Conservation (phyloP, 768 basidiomycete species). For the Boletus huronensis region DNA sequence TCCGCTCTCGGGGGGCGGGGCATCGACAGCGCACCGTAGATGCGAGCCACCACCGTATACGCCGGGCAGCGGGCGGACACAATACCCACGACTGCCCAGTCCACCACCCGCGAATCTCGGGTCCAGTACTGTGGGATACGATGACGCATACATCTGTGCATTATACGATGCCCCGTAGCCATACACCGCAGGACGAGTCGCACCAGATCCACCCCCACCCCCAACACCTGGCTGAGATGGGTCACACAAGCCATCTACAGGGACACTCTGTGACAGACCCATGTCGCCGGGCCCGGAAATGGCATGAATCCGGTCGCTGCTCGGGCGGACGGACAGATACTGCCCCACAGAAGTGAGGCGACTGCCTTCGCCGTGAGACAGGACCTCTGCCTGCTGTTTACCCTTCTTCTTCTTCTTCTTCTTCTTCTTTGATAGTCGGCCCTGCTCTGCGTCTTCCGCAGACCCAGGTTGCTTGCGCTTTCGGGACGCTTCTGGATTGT, state of each 20-base stretch:
- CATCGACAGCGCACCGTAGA: not conserved
- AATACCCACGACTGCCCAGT: not conserved
- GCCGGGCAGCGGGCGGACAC: not conserved
- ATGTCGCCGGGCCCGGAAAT: constrained; percentile 18
- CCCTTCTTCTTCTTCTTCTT: constrained; percentile 26
- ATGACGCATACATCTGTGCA: not conserved
- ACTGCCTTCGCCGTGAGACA: constrained; percentile 10
- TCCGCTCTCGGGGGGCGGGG: not conserved
- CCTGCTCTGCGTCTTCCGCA: constrained; percentile 13
- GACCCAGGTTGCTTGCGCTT: constrained; percentile 38
- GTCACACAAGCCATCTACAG: constrained; percentile 9
- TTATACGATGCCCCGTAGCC: not conserved
- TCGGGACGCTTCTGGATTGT: constrained; percentile 24
- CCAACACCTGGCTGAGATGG: constrained; percentile 18
- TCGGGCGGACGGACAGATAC: not conserved
- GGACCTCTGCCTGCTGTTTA: constrained; percentile 24
- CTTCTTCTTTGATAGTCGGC: constrained; percentile 25
- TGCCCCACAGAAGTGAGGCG: not conserved
- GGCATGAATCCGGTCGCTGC: constrained; percentile 16
- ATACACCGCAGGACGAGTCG: constrained; percentile 5
- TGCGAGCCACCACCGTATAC: not conserved
- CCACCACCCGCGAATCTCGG: constrained; percentile 5
- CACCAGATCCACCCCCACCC: constrained; percentile 13
- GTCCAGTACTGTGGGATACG: constrained; percentile 15
- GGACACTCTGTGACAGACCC: constrained; percentile 13